These are phyloP conservation scores for Solanum tarapatanum DNA, from an alignment of 257 asterid genomes.

Conservation along the genomic window DNA sequence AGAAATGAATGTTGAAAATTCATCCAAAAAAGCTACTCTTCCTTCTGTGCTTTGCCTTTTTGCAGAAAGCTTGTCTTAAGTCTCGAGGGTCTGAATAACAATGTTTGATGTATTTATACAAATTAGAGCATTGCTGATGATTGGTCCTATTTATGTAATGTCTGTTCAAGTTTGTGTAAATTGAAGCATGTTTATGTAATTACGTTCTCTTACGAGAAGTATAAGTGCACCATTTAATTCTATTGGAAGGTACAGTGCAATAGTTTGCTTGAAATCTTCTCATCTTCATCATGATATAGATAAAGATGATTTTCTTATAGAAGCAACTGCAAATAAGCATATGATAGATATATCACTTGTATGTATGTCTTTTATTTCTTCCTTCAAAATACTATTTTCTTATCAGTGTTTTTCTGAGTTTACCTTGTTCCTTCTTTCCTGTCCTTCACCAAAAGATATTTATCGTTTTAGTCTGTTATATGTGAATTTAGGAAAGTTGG, in stretches of 20 bases:
- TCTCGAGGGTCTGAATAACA: background rate
- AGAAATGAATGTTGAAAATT: background rate
- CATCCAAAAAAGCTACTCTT: background rate
- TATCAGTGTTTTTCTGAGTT: background rate
- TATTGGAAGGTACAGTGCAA: background rate
- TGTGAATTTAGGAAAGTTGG: conserved; percentile 66
- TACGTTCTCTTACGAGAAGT: background rate
- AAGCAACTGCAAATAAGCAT: background rate
- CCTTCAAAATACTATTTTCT: background rate
- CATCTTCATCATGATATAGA: background rate
- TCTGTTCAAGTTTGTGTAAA: background rate
- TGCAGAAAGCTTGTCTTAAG: background rate
- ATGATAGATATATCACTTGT: background rate
- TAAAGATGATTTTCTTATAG: background rate
- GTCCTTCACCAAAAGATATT: background rate
- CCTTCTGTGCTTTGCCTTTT: background rate
- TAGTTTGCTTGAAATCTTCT: background rate
- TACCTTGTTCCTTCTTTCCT: background rate
- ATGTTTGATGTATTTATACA: background rate
- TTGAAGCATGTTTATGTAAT: background rate
- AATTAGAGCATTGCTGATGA: background rate
- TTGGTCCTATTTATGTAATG: background rate
- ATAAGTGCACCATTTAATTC: background rate
- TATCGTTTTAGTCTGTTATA: background rate
- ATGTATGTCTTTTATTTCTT: background rate